A percentile compares a stretch with the other conserved stretches of the same genome.
phyloP scores from a whole-genome alignment of 805 yeast species.

The Ogataea methylovora region DNA sequence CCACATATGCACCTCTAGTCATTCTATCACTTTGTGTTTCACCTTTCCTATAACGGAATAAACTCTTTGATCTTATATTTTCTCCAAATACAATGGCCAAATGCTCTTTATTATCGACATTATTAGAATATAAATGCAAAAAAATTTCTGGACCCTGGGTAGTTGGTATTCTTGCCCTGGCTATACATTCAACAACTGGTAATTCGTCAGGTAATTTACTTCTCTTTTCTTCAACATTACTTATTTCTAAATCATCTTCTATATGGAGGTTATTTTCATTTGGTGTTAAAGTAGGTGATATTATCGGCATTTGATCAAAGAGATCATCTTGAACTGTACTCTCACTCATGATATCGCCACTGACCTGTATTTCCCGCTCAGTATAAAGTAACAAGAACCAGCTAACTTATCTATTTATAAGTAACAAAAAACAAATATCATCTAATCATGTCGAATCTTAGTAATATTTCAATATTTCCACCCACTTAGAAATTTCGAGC shows the following conservation, averaged over 20 bases:
- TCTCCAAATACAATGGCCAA: constrained; percentile 96
- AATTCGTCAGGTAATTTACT: constrained; percentile 42
- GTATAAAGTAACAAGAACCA: no score
- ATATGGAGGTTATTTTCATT: constrained; percentile 15
- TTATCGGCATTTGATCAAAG: constrained; percentile 28
- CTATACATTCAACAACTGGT: constrained; percentile 80
- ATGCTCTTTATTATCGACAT: constrained; percentile 87
- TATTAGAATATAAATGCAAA: constrained; percentile 80
- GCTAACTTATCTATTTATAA: no score
- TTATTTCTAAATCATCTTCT: neutral
- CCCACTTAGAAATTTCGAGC: no score
- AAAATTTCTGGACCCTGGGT: constrained; percentile 92
- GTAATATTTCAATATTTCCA: no score
- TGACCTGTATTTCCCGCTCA: no score
- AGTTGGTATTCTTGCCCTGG: constrained; percentile 95
- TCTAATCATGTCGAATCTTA: no score
- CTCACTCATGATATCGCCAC: no score
- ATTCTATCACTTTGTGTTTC: constrained; percentile 90
- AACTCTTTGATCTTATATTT: constrained; percentile 68
- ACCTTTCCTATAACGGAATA: constrained; percentile 51
- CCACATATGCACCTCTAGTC: constrained; percentile 98
- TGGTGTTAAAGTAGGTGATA: constrained; percentile 30
- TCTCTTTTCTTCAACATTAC: constrained; percentile 20
- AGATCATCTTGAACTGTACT: constrained; percentile 11
- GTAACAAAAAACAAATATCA: no score